Conservation (phyloP, 1,139 yeast species). For the Entelexis paramagnoliae region DNA sequence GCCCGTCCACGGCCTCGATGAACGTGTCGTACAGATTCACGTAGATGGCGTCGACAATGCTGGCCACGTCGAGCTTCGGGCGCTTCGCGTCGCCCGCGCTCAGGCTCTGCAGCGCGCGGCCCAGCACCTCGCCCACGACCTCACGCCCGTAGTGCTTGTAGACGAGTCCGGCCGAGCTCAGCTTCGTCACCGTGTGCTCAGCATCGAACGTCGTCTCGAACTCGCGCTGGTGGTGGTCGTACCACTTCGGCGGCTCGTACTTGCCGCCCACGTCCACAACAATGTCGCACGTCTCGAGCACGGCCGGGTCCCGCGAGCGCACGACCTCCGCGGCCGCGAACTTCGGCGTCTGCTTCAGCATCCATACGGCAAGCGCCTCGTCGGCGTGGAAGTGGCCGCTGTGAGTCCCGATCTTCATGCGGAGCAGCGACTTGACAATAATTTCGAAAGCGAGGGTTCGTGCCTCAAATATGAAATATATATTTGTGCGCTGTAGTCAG, state of each 20-base stretch:
- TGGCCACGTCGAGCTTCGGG: conserved; percentile 29
- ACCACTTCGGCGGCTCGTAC: conserved; percentile 76
- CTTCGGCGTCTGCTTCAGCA: conserved; percentile 65
- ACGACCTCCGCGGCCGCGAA: conserved; percentile 53
- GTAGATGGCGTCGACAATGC: conserved; percentile 53
- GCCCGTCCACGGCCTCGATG: conserved; percentile 87
- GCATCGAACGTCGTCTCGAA: conserved; percentile 52
- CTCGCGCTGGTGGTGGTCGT: conserved; percentile 92
- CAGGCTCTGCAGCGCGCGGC: background rate
- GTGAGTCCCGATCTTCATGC: conserved; percentile 61
- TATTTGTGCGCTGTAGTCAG: too few species aligned
- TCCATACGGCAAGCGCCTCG: conserved; percentile 89
- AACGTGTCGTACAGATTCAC: conserved; percentile 72
- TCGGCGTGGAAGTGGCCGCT: conserved; percentile 96
- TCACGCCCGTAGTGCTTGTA: conserved; percentile 89
- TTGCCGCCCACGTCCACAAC: conserved; percentile 95
- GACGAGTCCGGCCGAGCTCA: conserved; percentile 87
- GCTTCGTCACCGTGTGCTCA: conserved; percentile 55
- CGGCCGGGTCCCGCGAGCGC: conserved; percentile 72
- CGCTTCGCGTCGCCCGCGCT: background rate
- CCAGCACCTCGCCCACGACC: conserved; percentile 41
- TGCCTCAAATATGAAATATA: too few species aligned
- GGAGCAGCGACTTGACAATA: background rate
- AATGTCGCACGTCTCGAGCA: conserved; percentile 80
- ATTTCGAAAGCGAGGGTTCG: background rate